A percentile compares a stretch with the other conserved stretches of the same genome.
phyloP scores from a whole-genome alignment of 768 basidiomycete genomes.

The Chalciporus pseudorubinellus region DNA sequence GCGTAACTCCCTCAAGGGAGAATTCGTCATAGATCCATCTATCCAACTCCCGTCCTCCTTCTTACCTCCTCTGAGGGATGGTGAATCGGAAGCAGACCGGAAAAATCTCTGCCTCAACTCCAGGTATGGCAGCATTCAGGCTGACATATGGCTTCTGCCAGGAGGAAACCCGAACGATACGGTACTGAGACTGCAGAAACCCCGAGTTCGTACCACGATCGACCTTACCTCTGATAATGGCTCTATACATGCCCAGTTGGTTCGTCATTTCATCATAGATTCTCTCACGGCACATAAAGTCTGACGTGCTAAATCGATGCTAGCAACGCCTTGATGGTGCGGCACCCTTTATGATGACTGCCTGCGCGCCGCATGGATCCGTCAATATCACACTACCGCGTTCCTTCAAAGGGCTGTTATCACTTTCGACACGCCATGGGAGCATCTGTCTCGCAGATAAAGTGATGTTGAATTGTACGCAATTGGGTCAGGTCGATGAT shows the following conservation, averaged over 20 bases:
- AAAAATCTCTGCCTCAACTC: constrained; percentile 39
- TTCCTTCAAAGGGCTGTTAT: constrained; percentile 22
- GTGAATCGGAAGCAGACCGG: constrained; percentile 38
- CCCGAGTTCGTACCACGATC: constrained; percentile 21
- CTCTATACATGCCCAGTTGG: constrained; percentile 16
- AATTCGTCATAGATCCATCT: constrained; percentile 44
- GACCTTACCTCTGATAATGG: constrained; percentile 18
- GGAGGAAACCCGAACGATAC: neutral
- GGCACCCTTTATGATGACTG: constrained; percentile 17
- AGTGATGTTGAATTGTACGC: constrained; percentile 16
- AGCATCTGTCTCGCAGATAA: constrained; percentile 11
- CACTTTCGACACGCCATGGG: constrained; percentile 18
- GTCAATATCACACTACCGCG: constrained; percentile 18
- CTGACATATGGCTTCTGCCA: constrained; percentile 38
- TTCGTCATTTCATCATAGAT: constrained; percentile 6
- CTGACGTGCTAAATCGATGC: neutral
- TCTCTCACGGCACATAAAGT: no score
- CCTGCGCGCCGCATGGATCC: constrained; percentile 8
- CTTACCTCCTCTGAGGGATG: constrained; percentile 37
- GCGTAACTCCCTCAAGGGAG: constrained; percentile 14
- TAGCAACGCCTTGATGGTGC: constrained; percentile 16
- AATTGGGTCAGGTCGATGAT: constrained; percentile 20
- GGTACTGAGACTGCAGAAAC: neutral
- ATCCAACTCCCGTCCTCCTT: constrained; percentile 38
- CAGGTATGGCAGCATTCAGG: constrained; percentile 35